Base-by-base conservation (phyloP, 495 filamentous ascomycete species). In the Pseudevernia furfuracea region DNA sequence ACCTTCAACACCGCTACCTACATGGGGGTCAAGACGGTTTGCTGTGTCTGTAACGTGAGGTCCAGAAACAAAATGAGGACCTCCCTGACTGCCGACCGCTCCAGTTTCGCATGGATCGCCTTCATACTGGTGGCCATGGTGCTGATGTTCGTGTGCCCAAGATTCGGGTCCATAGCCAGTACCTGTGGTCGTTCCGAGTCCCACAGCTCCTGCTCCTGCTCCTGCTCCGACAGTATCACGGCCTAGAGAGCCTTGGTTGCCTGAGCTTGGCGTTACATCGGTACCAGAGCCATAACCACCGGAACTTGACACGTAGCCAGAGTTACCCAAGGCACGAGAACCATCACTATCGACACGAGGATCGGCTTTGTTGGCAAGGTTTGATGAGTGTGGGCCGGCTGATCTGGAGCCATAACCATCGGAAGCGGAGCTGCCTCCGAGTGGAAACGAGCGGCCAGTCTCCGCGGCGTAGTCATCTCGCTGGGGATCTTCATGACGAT, bases 11-110 rank as follows among this genome's bases (percentile, higher is more conserved):
- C 53, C 63, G 23, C 25, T 55, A 25, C 30, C 77, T 23, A 82
- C 75, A 48, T 79, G 76, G 34, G 83, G 83, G 66, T 86, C 83
- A 32, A 72, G 65, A 65, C 76, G 74, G 72, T 81, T 81, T 49
- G 67, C 74, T 21, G 78, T 56, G 68, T 82, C 78, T 64, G 75
- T 77, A 52, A 69, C 30, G 53, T 81, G 79, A 41, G 78, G 79
- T 23, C 79, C 79, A 17, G 74, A 69, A 34, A 74, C 75, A 28
- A 67, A 67, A 58, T 70, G 68, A 17, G 62, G 58, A 34, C n/a
- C 60, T 30, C 66, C 72, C 37, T 67, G 59, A 14, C 68, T 66
- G 46, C 68, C 68, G 39, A 70, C 53, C 36, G 67, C 76, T 46
- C 70, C 75, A 46, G 74, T 73, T 66, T 74, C 79, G 62, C 73